Evolutionary conservation across 805 yeast species (phyloP).

Genomic region (Wickerhamiella galacta): DNA sequence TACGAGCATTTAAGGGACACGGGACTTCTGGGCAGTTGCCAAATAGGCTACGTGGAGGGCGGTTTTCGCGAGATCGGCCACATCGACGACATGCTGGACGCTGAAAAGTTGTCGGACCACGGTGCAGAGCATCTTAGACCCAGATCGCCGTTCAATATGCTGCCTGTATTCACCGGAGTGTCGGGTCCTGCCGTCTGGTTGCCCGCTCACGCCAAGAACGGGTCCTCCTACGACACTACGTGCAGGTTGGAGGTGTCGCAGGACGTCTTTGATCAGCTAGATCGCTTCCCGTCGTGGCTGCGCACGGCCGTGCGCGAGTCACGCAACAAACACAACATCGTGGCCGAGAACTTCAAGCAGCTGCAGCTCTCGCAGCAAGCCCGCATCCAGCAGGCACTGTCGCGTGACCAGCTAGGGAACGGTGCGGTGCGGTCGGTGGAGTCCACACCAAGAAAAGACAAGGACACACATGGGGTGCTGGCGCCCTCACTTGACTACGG

Average conservation of each 20-base stretch:
- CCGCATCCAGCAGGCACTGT: constrained; percentile 37
- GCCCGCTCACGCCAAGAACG: constrained; percentile 4
- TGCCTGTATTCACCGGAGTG: constrained; percentile 1
- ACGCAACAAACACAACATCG: constrained; percentile 24
- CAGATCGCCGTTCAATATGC: constrained; percentile 3
- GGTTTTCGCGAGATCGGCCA: constrained; percentile 9
- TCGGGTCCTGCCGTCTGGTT: not conserved
- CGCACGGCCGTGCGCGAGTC: constrained; percentile 21
- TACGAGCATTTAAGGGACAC: constrained; percentile 12
- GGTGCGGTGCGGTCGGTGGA: too few species aligned
- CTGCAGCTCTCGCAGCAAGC: constrained; percentile 56
- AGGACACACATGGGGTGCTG: too few species aligned
- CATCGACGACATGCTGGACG: not conserved
- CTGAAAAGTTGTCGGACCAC: not conserved
- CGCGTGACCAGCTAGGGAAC: constrained; percentile 3
- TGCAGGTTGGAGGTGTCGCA: constrained; percentile 7
- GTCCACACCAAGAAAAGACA: too few species aligned
- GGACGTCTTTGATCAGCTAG: constrained; percentile 5
- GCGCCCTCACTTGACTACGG: too few species aligned
- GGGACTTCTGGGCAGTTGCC: constrained; percentile 8
- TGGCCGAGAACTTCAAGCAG: constrained; percentile 39
- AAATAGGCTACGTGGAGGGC: constrained; percentile 16
- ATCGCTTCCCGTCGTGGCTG: constrained; percentile 41
- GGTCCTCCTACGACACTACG: constrained; percentile 10
- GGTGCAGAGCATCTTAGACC: not conserved